These are phyloP conservation scores for Puccinia brachypodii DNA, from an alignment of 1,284 basidiomycete genomes.

Conservation along the genomic window DNA sequence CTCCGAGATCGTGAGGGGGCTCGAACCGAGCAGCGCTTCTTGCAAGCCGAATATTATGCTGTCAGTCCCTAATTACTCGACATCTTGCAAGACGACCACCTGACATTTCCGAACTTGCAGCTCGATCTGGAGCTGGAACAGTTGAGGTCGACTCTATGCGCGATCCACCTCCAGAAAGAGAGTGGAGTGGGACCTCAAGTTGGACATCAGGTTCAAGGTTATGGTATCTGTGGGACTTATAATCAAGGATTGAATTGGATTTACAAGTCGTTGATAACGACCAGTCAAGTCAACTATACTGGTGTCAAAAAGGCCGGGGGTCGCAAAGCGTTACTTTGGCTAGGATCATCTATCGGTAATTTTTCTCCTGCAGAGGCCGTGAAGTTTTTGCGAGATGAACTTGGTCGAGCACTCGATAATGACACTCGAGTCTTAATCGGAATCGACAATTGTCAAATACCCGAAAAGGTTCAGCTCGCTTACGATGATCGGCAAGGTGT, in stretches of 20 bases:
- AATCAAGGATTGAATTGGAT: conserved; percentile 69
- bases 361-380: conserved; percentile 74
- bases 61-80: not conserved
- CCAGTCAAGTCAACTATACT: not conserved
- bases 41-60: conserved; percentile 45
- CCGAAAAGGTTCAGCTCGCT: conserved; percentile 69
- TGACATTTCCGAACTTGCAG: conserved; percentile 2
- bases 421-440: conserved; percentile 68
- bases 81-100: not conserved
- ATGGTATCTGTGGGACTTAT: conserved; percentile 84
- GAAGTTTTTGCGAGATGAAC: conserved; percentile 74
- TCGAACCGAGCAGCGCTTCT: not conserved
- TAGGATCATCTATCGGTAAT: conserved; percentile 94
- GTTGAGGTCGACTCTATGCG: conserved; percentile 26
- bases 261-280: conserved; percentile 55
- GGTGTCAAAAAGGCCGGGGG: conserved; percentile 49
- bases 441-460: conserved; percentile 77
- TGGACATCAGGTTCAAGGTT: conserved; percentile 53
- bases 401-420: conserved; percentile 63
- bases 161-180: conserved; percentile 33
- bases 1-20: not conserved
- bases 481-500: conserved; percentile 62
- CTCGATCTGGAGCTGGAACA: conserved; percentile 44
- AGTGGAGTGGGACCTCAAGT: conserved; percentile 33
- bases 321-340: conserved; percentile 72